Base-by-base conservation (phyloP, 306 rosid species). In the Elaeagnus macrophylla region DNA sequence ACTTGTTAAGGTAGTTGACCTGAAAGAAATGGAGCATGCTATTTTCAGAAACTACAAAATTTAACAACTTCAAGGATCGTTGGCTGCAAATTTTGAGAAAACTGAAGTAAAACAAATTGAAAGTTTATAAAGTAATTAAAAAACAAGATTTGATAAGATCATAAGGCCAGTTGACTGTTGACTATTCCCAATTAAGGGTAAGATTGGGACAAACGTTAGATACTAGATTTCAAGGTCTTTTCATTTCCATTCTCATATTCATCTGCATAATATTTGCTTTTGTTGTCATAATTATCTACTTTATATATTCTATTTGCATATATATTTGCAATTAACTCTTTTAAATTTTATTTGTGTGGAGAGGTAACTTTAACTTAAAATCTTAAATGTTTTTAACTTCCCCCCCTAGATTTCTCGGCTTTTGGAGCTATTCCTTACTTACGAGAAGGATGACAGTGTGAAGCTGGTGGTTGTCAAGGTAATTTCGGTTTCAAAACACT, bases 381-480 rank as follows among this genome's bases (percentile, higher is more conserved):
- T 12, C 6, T 41, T 10, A 13, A 46, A 32, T n/a, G 37, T 55
- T 14, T 56, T 57, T 38, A 50, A 10, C 15, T 67, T 16, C 46
- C 37, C 25, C 43, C 36, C 71, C 32, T 56, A 90, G 96, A 66
- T 80, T 46, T 77, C 86, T 62, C 80, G 57, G 37, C 79, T 90
- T 36, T 67, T 83, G 70, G 86, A 84, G 52, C 67, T 76, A 59
- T 80, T 86, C 52, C 37, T 59, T 12, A 60, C 81, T 3, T 83
- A 67, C 13, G 97, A 86, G 56, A 60, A 59, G 45, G 79, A 86
- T 67, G 49, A 86, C 61, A 76, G 69, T 69, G 74, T 86, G 59
- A 86, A 86, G 65, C 67, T 86, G 78, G 60, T 82, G 67, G 18
- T 90, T 42, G 20, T 86, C 64, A 86, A 90, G 97, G 97, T 83